These are phyloP conservation scores for Globisporangium orthogonon DNA, from an alignment of 352 stramenopile genomes.

Conservation along the genomic window DNA sequence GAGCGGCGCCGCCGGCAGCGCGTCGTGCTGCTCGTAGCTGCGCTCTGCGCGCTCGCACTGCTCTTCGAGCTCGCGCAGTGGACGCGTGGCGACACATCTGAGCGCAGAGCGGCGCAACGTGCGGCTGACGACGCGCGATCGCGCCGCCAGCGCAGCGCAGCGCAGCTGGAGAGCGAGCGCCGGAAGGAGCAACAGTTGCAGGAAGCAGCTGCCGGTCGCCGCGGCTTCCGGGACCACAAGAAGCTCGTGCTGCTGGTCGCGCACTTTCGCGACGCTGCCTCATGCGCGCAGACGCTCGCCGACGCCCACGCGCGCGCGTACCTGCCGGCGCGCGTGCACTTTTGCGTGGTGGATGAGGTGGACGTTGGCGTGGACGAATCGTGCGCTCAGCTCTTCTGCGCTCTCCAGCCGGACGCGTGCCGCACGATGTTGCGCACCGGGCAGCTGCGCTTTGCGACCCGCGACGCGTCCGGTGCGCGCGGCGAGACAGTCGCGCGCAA, in stretches of 20 bases:
- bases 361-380: conserved; percentile 46
- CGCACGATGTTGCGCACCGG: conserved; percentile 33
- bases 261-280: conserved; percentile 48
- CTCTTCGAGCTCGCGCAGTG: conserved; percentile 36
- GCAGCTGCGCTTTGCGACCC: conserved; percentile 42
- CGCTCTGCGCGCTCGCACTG: conserved; percentile 21
- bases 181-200: conserved; percentile 3
- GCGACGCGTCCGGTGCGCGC: conserved; percentile 52
- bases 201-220: conserved; percentile 1
- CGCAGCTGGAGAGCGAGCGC: conserved; percentile 14
- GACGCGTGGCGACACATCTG: conserved; percentile 23
- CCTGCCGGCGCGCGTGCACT: conserved; percentile 37
- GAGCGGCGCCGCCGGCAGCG: conserved; percentile 9
- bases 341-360: conserved; percentile 73
- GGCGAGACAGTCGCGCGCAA: conserved; percentile 47
- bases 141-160: conserved; percentile 15
- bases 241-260: conserved; percentile 70
- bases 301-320: conserved; percentile 36
- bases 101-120: conserved; percentile 16
- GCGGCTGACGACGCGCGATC: conserved; percentile 22
- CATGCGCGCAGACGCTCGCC: conserved; percentile 48
- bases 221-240: conserved; percentile 63
- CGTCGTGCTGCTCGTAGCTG: conserved; percentile 17
- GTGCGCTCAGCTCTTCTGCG: conserved; percentile 60
- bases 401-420: conserved; percentile 37